A percentile compares a stretch with the other conserved stretches of the same genome.
These are phyloP conservation scores for Colletotrichum horii DNA, from an alignment of 2,329 filamentous ascomycete species.

Conservation along the genomic window DNA sequence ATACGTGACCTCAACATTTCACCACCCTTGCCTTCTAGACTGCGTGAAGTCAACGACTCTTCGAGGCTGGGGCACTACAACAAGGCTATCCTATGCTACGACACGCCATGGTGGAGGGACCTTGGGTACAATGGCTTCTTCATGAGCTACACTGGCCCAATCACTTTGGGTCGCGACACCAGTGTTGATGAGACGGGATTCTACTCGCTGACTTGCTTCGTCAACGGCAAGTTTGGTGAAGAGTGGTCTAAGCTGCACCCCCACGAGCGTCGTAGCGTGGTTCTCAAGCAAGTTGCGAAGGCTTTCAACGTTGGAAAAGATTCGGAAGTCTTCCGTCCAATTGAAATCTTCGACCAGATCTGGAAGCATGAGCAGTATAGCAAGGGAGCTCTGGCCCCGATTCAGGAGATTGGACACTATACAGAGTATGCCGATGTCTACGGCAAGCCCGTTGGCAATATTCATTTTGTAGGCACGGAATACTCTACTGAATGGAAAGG, in stretches of 20 bases:
- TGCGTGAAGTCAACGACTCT: constrained; percentile 36
- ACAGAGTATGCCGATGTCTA: constrained; percentile 31
- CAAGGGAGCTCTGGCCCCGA: constrained; percentile 37
- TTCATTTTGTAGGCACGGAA: constrained; percentile 58
- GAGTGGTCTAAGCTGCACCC: constrained; percentile 36
- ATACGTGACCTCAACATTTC: constrained; percentile 50
- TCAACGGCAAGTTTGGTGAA: constrained; percentile 40
- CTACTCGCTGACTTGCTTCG: constrained; percentile 45
- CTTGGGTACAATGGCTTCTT: constrained; percentile 41
- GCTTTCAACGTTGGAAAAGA: constrained; percentile 28
- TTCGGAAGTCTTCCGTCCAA: constrained; percentile 26
- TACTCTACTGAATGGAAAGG: constrained; percentile 53
- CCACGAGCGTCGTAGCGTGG: constrained; percentile 29
- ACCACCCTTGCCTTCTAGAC: constrained; percentile 44
- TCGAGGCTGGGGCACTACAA: constrained; percentile 49
- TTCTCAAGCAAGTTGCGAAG: constrained; percentile 38
- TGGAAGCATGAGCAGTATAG: constrained; percentile 38
- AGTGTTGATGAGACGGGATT: constrained; percentile 32
- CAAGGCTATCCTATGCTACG: constrained; percentile 41
- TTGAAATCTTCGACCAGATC: constrained; percentile 36
- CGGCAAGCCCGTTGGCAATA: constrained; percentile 37
- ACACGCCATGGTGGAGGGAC: constrained; percentile 38
- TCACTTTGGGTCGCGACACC: constrained; percentile 44
- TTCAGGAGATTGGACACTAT: constrained; percentile 34
- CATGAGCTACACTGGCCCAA: constrained; percentile 44